Conservation (phyloP, 805 yeast species). For the Candida incommunis region DNA sequence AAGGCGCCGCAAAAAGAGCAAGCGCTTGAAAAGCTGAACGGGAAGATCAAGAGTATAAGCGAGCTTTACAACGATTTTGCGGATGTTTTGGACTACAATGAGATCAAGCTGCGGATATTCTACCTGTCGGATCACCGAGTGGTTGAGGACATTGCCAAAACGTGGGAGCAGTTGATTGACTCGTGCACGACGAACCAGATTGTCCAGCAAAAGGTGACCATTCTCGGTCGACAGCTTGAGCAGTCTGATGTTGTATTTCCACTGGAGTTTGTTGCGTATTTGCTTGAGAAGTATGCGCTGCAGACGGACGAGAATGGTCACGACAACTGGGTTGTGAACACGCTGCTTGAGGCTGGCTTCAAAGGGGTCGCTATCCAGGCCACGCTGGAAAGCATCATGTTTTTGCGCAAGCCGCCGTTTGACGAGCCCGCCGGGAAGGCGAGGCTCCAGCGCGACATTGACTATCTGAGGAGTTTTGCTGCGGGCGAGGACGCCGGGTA, state of each 20-base stretch:
- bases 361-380: constrained; percentile 14
- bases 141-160: constrained; percentile 62
- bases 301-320: constrained; percentile 28
- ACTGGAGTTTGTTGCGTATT: constrained; percentile 50
- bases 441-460: constrained; percentile 15
- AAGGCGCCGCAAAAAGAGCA: constrained; percentile 29
- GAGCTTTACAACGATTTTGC: constrained; percentile 78
- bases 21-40: constrained; percentile 42
- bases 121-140: constrained; percentile 77
- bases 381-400: constrained; percentile 17
- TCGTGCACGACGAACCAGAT: constrained; percentile 19
- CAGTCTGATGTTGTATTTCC: constrained; percentile 74
- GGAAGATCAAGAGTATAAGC: constrained; percentile 52
- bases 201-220: constrained; percentile 22
- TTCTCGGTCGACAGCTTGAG: constrained; percentile 49
- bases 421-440: constrained; percentile 12
- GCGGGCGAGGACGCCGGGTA: constrained; percentile 6
- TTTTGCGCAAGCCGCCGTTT: constrained; percentile 19
- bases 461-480: constrained; percentile 10
- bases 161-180: constrained; percentile 66
- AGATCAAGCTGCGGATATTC: constrained; percentile 62
- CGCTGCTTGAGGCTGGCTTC: constrained; percentile 23
- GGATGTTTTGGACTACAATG: constrained; percentile 78
- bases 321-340: constrained; percentile 25
- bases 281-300: constrained; percentile 42